Evolutionary conservation across 139 green algal genomes (phyloP), one percentile per base, ranked within the genome.

Genomic region (Pleodorina starrii): DNA sequence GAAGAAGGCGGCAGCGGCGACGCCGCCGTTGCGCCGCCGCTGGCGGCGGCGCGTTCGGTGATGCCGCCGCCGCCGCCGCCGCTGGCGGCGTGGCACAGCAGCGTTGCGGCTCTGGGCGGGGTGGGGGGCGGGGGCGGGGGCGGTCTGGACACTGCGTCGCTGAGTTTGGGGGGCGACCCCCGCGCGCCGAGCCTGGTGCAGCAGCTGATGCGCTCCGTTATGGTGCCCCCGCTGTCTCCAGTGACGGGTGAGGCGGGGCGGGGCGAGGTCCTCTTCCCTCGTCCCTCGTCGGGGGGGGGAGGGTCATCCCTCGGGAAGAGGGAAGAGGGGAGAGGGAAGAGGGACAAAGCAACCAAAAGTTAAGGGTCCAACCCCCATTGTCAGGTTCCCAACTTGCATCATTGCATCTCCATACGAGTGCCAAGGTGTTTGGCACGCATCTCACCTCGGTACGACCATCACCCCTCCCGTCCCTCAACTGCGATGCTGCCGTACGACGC

Each of bases 151-250:
- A 40, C 2, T 36, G 63, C 63, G 25, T 66, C 5, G 2, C 21
- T 23, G 32, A 46, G 32, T 32, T 32, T 48, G 68, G 68, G 35
- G 21, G 40, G 25, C 25, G 42, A 78, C 11, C 16, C 21, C 1
- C 29, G 59, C 17, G 29, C 36, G 1, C 5, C 66, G 42, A 87
- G 81, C 81, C 29, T 87, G 81, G 81, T 87, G 60, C 81, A 87
- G 81, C 81, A 87, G 81, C 60, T 87, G 27, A 87, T 87, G 81
- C n/a, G 29, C 11, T 78, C 60, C 60, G 43, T 77, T 16, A 50
- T 36, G n/a, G 79, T n/a, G 79, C 57, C n/a, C n/a, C n/a, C 79
- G 11, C 5, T 43, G 59, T 66, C 60, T 38, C 60, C 60, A 5
- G 7, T 35, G 21, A 12, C 35, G 46, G 36, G 76, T 84, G 74